Evolutionary conservation across 1,139 yeast species (phyloP), one percentile per base, ranked within the genome.

Genomic region (Suhomyces maxii): DNA sequence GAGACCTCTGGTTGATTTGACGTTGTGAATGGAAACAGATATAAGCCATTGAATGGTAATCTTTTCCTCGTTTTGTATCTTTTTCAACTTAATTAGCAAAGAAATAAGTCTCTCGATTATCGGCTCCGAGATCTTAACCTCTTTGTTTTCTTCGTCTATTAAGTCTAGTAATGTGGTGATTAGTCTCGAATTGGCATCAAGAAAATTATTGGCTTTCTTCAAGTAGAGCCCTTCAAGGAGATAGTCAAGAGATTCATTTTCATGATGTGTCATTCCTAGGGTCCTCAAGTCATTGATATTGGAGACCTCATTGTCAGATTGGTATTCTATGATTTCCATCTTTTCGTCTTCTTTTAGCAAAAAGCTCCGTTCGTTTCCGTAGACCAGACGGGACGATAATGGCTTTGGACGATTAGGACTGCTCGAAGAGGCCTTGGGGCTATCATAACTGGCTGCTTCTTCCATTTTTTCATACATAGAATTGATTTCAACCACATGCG

Each of bases 301-400:
- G 1, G 53, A 37, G 3, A 51, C 39, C 9, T 47, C 53, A 11
- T 45, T 33, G 37, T 37, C 41, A 4, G 36, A 12, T 45, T 8
- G 41, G 35, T 18, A 40, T 47, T 4, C 40, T 35, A n/a, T 44
- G 35, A 7, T 44, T 43, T 4, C 37, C 45, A 11, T 37, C 45
- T 3, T 42, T 10, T 37, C 47, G 11, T 42, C 39, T 10, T 51
- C 55, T 7, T 59, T 57, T n/a, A 57, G 30, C 23, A 64, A 52
- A 44, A 50, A 61, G 34, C 64, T 58, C 42, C 70, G 46, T 34
- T 57, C 59, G 2, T 59, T 59, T 1, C 66, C 61, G 42, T 64
- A 64, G 3, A 53, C 53, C 34, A 26, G 9, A 10, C 10, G 8
- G 6, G 28, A 34, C 5, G 8, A 25, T 12, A 10, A n/a, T 2